Base-by-base conservation (phyloP, 805 yeast genomes). In the Ogataea pilisensis region DNA sequence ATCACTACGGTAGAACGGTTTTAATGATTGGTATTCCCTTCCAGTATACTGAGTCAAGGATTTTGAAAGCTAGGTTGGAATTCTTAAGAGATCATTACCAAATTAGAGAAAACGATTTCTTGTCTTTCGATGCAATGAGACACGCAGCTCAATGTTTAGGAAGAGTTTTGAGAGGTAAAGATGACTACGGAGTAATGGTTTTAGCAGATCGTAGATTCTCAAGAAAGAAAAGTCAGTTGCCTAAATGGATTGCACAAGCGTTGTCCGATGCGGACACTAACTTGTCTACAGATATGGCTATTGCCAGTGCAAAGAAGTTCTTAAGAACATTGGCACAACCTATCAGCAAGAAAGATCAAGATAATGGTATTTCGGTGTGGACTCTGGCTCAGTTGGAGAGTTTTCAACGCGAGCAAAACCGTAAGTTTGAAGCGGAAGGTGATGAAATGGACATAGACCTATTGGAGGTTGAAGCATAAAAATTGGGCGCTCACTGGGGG, bases 61-160 rank as follows among this genome's bases (percentile, higher is more conserved):
- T 93, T 49, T 70, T 93, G 54, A 93, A 93, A 54, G 99, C 99
- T 0, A 75, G 99, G 38, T 69, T 93, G 34, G 99, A 93, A 64
- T 93, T 93, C 55, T 64, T 93, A 60, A 72, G 98, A 50, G 98
- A 93, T 58, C 90, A 89, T 55, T 91, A 78, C 60, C 95, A 89
- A 54, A 91, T 93, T 41, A 75, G 88, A 48, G 99, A 93, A 56
- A 89, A 87, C 58, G 99, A 93, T 56, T 93, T 93, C 59, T 61
- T 93, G 29, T 90, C 98, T 9, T 93, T 93, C 72, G 99, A 93
- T 65, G 99, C 99, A 12, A 93, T 93, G 99, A 79, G 99, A 58
- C 99, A 93, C 66, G 99, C 98, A 4, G 98, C 99, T 0, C 99
- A 93, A 63, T 93, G 99, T 65, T 66, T 93, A 56, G 99, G 99